Conservation (phyloP, 1,284 basidiomycete genomes). For the Cryptococcus neoformans region DNA sequence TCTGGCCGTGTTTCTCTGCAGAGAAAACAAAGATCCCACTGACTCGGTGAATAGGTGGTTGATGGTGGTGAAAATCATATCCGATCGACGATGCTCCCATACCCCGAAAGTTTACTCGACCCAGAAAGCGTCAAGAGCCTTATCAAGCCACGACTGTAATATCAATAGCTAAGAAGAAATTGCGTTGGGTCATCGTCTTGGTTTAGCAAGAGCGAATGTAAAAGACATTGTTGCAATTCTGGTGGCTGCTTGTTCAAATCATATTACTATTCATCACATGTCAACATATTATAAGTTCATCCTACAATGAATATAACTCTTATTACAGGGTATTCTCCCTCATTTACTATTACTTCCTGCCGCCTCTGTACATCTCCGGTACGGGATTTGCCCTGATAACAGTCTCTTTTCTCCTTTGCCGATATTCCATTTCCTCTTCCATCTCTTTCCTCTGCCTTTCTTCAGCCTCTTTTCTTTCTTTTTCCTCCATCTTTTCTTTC, state of each 20-base stretch:
- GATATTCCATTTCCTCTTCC: slow-evolving; percentile 27
- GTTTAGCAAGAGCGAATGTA: not conserved
- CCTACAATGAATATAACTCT: not conserved
- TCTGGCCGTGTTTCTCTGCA: not conserved
- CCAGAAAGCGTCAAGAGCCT: slow-evolving; percentile 35
- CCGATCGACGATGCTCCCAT: slow-evolving; percentile 30
- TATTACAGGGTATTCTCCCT: not conserved
- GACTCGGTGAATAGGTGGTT: slow-evolving; percentile 27
- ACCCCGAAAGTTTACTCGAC: slow-evolving; percentile 43
- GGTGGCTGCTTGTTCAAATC: no score
- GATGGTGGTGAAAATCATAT: slow-evolving; percentile 48
- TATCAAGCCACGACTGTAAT: slow-evolving; percentile 12
- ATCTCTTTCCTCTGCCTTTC: slow-evolving; percentile 14
- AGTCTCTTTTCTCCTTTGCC: slow-evolving; percentile 23
- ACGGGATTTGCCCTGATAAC: slow-evolving; percentile 34
- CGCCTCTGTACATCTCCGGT: slow-evolving; percentile 28
- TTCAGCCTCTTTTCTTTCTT: slow-evolving; percentile 10
- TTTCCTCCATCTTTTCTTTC: slow-evolving; percentile 13
- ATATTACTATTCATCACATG: no score
- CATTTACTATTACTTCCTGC: not conserved
- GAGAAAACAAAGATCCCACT: not conserved
- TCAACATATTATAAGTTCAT: no score
- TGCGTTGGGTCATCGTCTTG: no score
- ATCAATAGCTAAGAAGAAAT: no score
- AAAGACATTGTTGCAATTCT: not conserved